Base-by-base conservation (phyloP, 495 filamentous ascomycete species). In the Tuber melanosporum region DNA sequence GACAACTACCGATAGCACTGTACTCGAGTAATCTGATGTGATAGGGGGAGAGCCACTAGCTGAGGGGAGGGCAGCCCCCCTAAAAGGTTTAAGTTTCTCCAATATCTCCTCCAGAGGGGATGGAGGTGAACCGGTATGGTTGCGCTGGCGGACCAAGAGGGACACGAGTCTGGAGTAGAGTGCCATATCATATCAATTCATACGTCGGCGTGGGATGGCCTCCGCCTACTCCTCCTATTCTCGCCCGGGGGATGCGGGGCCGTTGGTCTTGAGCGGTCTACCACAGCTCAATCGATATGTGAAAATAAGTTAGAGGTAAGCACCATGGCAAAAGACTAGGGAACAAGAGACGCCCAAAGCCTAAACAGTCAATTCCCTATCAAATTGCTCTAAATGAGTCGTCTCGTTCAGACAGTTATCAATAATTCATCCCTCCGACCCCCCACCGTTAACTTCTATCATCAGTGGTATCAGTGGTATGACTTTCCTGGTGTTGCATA, bases 281-380 rank as follows among this genome's bases (percentile, higher is more conserved):
- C 42, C 42, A 43, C 8, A 36, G 57, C 36, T 66, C 57, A 66
- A 66, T 66, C 57, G 52, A 62, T 32, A 62, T 62, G n/a, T n/a
- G 52, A 62, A 62, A 6, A 32, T 62, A 62, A 15, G 26, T 26
- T 62, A 26, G 20, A 12, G 52, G n/a, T 26, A n/a, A 62, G n/a
- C 52, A 62, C 26, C 26, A 17, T 66, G 57, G 57, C 17, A 17
- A 36, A 36, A 66, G 14, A 7, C 3, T 36, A 15, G 52, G 52
- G 32, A 66, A 32, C 26, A 77, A 79, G 49, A n/a, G 74, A 73
- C 73, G 77, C 73, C 70, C 43, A 71, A 70, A 44, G 78, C 77
- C 77, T 70, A 80, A 80, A 80, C n/a, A 39, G 78, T 80, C 78
- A 71, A 80, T 70, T 72, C 69, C 46, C 78, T 80, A 80, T 80